These are phyloP conservation scores for Cercospora sesami DNA, from an alignment of 2,329 filamentous ascomycete species.

Conservation along the genomic window DNA sequence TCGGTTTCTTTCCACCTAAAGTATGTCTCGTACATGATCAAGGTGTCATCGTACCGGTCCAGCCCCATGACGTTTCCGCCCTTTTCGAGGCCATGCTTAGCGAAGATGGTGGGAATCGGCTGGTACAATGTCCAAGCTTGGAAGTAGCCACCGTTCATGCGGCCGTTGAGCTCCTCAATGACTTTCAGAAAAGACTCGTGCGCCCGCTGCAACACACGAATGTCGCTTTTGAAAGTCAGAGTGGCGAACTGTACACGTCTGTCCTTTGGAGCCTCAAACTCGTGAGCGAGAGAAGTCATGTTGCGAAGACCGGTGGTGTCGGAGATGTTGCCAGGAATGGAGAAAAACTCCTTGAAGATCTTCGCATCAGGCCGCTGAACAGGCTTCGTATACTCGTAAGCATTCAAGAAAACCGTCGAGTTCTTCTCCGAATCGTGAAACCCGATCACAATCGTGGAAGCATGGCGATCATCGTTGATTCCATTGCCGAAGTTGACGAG, in stretches of 20 bases:
- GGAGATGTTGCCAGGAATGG: constrained; percentile 19
- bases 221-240: constrained; percentile 23
- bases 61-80: constrained; percentile 41
- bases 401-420: constrained; percentile 20
- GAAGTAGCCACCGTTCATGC: constrained; percentile 13
- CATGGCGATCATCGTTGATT: constrained; percentile 21
- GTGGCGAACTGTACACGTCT: constrained; percentile 22
- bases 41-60: constrained; percentile 36
- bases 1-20: constrained; percentile 15
- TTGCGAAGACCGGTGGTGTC: constrained; percentile 24
- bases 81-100: constrained; percentile 36
- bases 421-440: constrained; percentile 17
- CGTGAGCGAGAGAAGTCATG: constrained; percentile 22
- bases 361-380: constrained; percentile 15
- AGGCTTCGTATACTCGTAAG: constrained; percentile 22
- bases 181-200: constrained; percentile 19
- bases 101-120: constrained; percentile 35
- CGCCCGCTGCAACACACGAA: constrained; percentile 21
- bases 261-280: constrained; percentile 20
- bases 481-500: constrained; percentile 21
- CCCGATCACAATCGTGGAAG: constrained; percentile 20
- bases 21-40: constrained; percentile 25
- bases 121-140: constrained; percentile 19
- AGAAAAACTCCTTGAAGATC: constrained; percentile 24
- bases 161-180: constrained; percentile 4